Percentiles rank a stretch among this genome's conserved stretches.
These are phyloP conservation scores for Talaromyces islandicus DNA, from an alignment of 2,329 filamentous ascomycete species.

Conservation along the genomic window DNA sequence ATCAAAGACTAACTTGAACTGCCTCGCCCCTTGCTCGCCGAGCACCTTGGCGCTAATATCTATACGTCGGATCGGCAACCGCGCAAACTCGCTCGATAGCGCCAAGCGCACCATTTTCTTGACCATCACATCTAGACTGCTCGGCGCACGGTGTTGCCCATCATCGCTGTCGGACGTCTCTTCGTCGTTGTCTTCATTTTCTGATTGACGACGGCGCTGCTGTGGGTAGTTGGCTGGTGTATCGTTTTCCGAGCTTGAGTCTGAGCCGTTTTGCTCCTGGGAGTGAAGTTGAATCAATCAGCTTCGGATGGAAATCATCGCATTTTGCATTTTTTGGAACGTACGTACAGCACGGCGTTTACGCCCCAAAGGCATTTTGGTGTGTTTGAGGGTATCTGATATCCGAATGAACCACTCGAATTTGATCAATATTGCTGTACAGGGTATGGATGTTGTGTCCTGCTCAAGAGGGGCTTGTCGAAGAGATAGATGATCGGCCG, in stretches of 20 bases:
- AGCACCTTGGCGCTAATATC: constrained; percentile 64
- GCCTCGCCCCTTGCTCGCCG: constrained; percentile 57
- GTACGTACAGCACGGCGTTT: constrained; percentile 13
- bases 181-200: constrained; percentile 3
- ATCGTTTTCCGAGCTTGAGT: not conserved
- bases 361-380: constrained; percentile 10
- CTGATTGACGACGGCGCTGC: constrained; percentile 6
- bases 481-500: not conserved
- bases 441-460: not conserved
- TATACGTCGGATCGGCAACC: constrained; percentile 50
- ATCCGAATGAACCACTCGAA: not conserved
- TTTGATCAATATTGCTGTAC: not conserved
- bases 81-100: constrained; percentile 54
- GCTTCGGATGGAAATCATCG: not conserved
- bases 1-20: constrained; percentile 73
- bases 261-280: constrained; percentile 11
- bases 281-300: not conserved
- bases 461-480: not conserved
- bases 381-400: not conserved
- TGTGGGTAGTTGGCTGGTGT: not conserved
- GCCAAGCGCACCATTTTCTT: constrained; percentile 60
- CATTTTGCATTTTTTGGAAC: not conserved
- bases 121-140: constrained; percentile 39
- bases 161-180: constrained; percentile 14
- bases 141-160: constrained; percentile 18